A percentile compares a stretch with the other conserved stretches of the same genome.
Evolutionary conservation across 2,329 filamentous ascomycete species (phyloP).

Genomic region (Westerdykella sp.): DNA sequence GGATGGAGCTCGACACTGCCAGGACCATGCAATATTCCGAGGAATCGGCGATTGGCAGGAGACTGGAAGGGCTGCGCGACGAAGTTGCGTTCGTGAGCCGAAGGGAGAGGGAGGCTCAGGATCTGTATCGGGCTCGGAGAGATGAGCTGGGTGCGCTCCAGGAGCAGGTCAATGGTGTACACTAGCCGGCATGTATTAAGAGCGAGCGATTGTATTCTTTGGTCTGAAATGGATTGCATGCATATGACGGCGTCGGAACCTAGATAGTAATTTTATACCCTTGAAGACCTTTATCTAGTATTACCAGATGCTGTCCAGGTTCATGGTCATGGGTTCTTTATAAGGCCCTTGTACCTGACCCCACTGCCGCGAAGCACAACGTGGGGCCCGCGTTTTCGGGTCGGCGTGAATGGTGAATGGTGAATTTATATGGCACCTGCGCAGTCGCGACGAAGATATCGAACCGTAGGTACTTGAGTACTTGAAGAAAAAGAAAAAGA

Average conservation of each 20-base stretch:
- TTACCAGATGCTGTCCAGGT: too few relatives aligned
- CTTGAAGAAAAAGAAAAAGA: too few relatives aligned
- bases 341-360: too few relatives aligned
- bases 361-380: neutral
- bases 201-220: neutral
- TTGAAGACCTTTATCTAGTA: too few relatives aligned
- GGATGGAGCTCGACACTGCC: constrained; percentile 65
- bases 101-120: constrained; percentile 85
- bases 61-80: constrained; percentile 70
- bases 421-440: too few relatives aligned
- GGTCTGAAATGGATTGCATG: neutral
- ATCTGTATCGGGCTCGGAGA: constrained; percentile 67
- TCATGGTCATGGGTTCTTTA: too few relatives aligned
- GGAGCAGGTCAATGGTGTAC: constrained; percentile 32
- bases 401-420: neutral
- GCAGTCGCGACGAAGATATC: too few relatives aligned
- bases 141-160: constrained; percentile 67
- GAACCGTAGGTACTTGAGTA: too few relatives aligned
- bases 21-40: constrained; percentile 72
- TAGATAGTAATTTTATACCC: neutral
- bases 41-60: constrained; percentile 63
- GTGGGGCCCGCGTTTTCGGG: constrained; percentile 1
- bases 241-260: neutral
- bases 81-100: constrained; percentile 75
- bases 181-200: constrained; percentile 9